A percentile compares a stretch with the other conserved stretches of the same genome.
phyloP scores from a whole-genome alignment of 2,329 filamentous ascomycete genomes.

The Neonectria ditissima region DNA sequence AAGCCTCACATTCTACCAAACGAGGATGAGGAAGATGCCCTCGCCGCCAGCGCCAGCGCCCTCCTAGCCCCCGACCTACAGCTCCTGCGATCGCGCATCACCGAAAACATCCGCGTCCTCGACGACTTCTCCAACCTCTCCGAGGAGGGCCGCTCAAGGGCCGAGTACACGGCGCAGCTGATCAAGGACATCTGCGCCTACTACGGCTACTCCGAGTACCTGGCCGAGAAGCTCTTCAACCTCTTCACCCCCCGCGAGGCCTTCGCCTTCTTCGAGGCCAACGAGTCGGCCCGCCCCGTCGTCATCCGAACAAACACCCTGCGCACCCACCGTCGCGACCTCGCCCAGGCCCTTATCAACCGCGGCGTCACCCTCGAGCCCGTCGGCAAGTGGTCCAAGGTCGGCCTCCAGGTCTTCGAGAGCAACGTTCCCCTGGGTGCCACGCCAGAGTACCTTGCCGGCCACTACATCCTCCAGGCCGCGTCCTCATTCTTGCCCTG shows the following conservation, averaged over 20 bases:
- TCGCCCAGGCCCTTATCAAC: conserved; percentile 94
- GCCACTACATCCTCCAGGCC: conserved; percentile 97
- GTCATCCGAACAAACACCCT: conserved; percentile 98
- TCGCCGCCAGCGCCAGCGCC: conserved; percentile 68
- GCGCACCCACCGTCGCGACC: conserved; percentile 78
- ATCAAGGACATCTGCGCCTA: conserved; percentile 94
- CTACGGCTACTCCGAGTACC: conserved; percentile 93
- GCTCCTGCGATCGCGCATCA: conserved; percentile 87
- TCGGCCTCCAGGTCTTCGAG: conserved; percentile 96
- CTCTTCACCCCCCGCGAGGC: conserved; percentile 94
- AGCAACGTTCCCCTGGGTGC: conserved; percentile 87
- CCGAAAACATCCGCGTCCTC: conserved; percentile 90
- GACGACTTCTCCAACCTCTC: conserved; percentile 87
- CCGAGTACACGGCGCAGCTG: conserved; percentile 88
- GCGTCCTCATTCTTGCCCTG: conserved; percentile 97
- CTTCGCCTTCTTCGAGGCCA: conserved; percentile 98
- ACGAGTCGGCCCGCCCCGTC: conserved; percentile 92
- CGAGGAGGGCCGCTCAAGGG: conserved; percentile 82
- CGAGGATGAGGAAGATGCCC: conserved; percentile 71
- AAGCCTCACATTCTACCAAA: conserved; percentile 74
- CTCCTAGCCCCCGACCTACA: conserved; percentile 90
- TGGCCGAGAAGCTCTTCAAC: conserved; percentile 95
- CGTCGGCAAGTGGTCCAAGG: conserved; percentile 98
- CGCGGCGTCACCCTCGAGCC: conserved; percentile 96
- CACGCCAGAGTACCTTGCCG: conserved; percentile 96